These are phyloP conservation scores for Coriaria nepalensis DNA, from an alignment of 306 rosid genomes.

Conservation along the genomic window DNA sequence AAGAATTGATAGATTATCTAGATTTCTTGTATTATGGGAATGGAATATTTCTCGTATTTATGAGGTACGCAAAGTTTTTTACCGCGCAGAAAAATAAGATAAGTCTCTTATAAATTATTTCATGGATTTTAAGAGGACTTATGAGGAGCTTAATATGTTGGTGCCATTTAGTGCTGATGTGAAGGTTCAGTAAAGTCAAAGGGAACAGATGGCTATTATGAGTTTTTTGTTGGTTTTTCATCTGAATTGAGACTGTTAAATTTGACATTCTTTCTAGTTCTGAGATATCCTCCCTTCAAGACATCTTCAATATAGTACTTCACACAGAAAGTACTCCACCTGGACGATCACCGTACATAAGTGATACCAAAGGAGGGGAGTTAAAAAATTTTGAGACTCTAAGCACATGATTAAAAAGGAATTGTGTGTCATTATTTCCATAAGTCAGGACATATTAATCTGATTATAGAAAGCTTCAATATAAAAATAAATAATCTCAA, in stretches of 20 bases:
- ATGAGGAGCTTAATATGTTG: not conserved
- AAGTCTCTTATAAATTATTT: not conserved
- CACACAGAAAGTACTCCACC: not conserved
- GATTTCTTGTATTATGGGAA: not conserved
- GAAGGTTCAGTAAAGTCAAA: not conserved
- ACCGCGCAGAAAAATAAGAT: not conserved
- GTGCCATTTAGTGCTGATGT: not conserved
- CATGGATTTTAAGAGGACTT: not conserved
- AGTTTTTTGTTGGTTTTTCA: not conserved
- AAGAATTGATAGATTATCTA: not conserved
- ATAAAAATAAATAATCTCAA: no score
- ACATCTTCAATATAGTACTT: not conserved
- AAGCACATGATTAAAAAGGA: not conserved
- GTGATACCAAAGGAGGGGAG: not conserved
- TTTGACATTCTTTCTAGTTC: not conserved
- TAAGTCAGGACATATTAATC: not conserved
- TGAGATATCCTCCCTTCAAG: not conserved
- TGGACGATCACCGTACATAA: not conserved
- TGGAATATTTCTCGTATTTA: not conserved
- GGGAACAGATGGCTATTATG: slow-evolving; percentile 1
- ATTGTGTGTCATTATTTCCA: slow-evolving; percentile 3
- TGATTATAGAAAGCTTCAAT: no score
- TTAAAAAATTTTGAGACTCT: not conserved
- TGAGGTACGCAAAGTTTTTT: not conserved
- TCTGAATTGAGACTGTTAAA: not conserved